Conservation (phyloP, 306 rosid genomes). For the Carpinus fangiana region DNA sequence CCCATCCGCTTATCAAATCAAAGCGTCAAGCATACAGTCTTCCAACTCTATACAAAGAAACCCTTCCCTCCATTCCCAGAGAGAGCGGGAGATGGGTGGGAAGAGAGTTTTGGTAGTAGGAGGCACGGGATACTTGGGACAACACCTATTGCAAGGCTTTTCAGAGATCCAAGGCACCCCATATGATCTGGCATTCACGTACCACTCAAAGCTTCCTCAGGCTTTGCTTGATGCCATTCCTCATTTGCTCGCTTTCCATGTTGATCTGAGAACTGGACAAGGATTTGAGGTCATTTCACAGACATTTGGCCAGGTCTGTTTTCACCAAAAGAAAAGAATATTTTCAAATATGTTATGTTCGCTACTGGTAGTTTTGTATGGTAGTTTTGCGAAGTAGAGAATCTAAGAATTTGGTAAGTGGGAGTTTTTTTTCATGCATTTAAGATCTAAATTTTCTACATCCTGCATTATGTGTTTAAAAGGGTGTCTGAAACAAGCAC, state of each 20-base stretch:
- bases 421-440: too few species aligned
- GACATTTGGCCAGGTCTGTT: constrained; percentile 70
- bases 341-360: too few species aligned
- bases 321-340: not conserved
- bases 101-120: constrained; percentile 78
- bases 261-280: constrained; percentile 72
- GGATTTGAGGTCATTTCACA: constrained; percentile 71
- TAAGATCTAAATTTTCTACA: not conserved
- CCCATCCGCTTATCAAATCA: not conserved
- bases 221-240: constrained; percentile 55
- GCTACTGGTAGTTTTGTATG: constrained; percentile 20
- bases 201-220: constrained; percentile 53
- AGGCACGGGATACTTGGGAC: constrained; percentile 94
- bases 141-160: constrained; percentile 69
- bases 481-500: not conserved
- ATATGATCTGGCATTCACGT: constrained; percentile 68
- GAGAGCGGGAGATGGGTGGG: constrained; percentile 30
- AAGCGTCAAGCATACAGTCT: not conserved
- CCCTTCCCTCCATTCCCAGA: not conserved
- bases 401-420: not conserved
- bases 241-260: constrained; percentile 47
- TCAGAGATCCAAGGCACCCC: constrained; percentile 30
- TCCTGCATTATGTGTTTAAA: not conserved
- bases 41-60: not conserved
- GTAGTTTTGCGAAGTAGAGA: constrained; percentile 4